phyloP scores from a whole-genome alignment of 2,329 filamentous ascomycete species.

The Neodidymelliopsis sp. region DNA sequence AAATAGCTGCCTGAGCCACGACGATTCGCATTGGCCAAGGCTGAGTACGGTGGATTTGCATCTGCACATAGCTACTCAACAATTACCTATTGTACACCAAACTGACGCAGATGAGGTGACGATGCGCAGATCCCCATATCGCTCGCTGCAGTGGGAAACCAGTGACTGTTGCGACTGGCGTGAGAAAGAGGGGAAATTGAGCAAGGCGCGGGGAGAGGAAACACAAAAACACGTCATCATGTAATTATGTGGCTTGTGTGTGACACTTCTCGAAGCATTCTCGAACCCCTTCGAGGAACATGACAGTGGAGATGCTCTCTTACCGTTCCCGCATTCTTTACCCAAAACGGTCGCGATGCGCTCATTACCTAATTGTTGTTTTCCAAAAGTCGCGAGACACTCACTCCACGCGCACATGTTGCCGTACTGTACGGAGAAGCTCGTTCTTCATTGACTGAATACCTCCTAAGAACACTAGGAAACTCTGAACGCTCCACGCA shows the following conservation, averaged over 20 bases:
- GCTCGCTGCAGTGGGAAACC: no score
- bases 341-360: no score
- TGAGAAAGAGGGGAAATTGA: no score
- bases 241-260: background rate
- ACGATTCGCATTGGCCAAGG: background rate
- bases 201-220: background rate
- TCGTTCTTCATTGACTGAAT: no score
- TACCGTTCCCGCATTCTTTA: background rate
- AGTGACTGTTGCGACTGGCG: no score
- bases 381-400: background rate
- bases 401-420: no score
- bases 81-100: no score
- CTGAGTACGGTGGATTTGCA: constrained; percentile 8
- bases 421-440: no score
- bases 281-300: background rate
- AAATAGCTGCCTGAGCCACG: background rate
- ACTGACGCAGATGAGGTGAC: constrained; percentile 2
- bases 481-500: no score
- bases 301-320: background rate
- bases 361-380: no score
- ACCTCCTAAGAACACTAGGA: no score
- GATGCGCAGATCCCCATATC: background rate
- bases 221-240: constrained; percentile 7
- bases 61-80: no score
- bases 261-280: background rate